These are phyloP conservation scores for Arthrobotrys iridis DNA, from an alignment of 2,329 filamentous ascomycete genomes.

Conservation along the genomic window DNA sequence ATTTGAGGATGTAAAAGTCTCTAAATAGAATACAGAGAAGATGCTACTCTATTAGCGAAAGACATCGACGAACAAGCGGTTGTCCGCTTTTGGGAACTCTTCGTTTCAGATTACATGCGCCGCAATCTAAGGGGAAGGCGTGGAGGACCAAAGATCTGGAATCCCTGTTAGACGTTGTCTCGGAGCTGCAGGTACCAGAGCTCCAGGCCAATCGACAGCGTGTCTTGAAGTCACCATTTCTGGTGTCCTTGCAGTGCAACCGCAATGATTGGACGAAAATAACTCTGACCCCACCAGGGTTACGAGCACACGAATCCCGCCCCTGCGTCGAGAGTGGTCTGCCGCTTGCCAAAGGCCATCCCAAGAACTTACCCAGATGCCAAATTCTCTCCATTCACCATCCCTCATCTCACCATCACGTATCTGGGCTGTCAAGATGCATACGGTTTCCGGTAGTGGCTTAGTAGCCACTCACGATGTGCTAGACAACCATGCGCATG, in stretches of 20 bases:
- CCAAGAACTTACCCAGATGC: slow-evolving; percentile 27
- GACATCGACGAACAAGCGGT: slow-evolving; percentile 19
- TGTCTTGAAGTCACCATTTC: slow-evolving; percentile 38
- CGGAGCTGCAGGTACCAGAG: slow-evolving; percentile 48
- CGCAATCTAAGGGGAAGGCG: slow-evolving; percentile 49
- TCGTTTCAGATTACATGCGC: slow-evolving; percentile 49
- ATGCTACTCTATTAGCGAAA: neutral
- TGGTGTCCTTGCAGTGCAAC: slow-evolving; percentile 3
- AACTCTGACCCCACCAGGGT: slow-evolving; percentile 16
- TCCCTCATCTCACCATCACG: slow-evolving; percentile 51
- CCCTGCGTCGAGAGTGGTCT: slow-evolving; percentile 26
- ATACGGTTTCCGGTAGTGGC: slow-evolving; percentile 32
- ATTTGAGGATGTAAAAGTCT: slow-evolving; percentile 2
- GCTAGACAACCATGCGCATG: slow-evolving; percentile 51
- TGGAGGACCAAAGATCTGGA: slow-evolving; percentile 32
- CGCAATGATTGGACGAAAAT: slow-evolving; percentile 39
- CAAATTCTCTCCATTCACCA: slow-evolving; percentile 24
- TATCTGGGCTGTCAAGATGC: slow-evolving; percentile 34
- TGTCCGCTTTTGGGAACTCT: slow-evolving; percentile 12
- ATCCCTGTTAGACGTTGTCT: slow-evolving; percentile 44
- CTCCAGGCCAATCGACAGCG: slow-evolving; percentile 46
- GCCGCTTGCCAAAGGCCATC: slow-evolving; percentile 16
- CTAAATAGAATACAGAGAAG: slow-evolving; percentile 9
- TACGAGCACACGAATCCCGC: slow-evolving; percentile 29
- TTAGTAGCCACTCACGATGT: slow-evolving; percentile 48